Evolutionary conservation across 139 green algal genomes (phyloP).

Genomic region (Coelastrella sp.): DNA sequence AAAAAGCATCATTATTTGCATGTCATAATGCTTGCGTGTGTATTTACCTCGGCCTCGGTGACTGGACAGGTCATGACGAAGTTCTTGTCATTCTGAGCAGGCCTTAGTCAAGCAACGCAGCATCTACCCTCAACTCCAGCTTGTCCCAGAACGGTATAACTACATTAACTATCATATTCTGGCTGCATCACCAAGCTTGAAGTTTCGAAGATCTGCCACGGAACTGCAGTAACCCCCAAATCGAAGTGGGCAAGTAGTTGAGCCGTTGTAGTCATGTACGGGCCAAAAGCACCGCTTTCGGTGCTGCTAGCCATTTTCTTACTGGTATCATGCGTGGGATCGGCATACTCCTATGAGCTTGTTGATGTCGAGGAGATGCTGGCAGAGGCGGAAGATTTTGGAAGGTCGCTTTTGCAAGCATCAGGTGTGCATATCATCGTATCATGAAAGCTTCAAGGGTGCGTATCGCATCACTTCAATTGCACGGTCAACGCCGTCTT

Average conservation of each 20-base stretch:
- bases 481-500: no score
- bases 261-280: background rate
- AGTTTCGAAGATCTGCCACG: background rate
- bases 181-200: background rate
- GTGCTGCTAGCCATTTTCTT: background rate
- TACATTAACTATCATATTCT: background rate
- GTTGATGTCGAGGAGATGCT: background rate
- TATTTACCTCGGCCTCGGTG: background rate
- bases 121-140: background rate
- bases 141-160: background rate
- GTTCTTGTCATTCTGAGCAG: background rate
- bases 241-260: background rate
- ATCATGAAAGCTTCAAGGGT: no score
- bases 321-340: background rate
- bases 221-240: background rate
- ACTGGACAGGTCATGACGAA: background rate
- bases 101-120: background rate
- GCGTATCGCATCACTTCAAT: no score
- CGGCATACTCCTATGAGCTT: background rate
- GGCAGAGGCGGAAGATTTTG: background rate
- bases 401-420: background rate
- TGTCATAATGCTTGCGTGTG: background rate
- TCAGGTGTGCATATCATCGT: background rate
- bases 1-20: background rate
- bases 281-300: background rate